These are phyloP conservation scores for Trichophyton simii DNA, from an alignment of 2,329 filamentous ascomycete genomes.

Conservation along the genomic window DNA sequence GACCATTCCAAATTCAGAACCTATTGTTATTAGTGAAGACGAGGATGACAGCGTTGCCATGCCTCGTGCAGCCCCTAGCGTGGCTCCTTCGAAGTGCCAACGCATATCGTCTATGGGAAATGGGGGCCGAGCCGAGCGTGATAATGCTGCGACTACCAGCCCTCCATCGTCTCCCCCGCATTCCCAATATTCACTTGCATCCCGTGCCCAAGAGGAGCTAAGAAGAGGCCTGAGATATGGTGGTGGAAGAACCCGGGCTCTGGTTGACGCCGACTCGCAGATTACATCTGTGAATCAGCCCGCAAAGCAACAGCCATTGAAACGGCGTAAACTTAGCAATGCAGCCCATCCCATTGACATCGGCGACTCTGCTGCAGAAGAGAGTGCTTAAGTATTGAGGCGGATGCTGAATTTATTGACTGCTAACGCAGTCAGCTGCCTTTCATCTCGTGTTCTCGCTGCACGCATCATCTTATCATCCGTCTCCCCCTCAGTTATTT, in stretches of 20 bases:
- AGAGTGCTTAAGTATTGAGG: not conserved
- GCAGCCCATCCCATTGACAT: constrained; percentile 21
- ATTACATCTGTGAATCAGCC: not conserved
- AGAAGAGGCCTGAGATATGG: not conserved
- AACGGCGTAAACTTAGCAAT: constrained; percentile 24
- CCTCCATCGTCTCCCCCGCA: constrained; percentile 2
- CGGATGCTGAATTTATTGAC: not conserved
- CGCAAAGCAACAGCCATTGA: constrained; percentile 5
- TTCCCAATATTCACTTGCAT: not conserved
- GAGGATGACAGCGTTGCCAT: not conserved
- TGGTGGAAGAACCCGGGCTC: not conserved
- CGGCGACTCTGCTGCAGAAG: constrained; percentile 10
- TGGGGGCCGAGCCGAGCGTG: not conserved
- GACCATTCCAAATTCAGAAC: not conserved
- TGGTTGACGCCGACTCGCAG: not conserved
- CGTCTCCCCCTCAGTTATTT: not conserved
- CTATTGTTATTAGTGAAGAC: not conserved
- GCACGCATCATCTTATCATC: not conserved
- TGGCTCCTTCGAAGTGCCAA: not conserved
- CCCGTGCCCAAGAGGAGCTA: not conserved
- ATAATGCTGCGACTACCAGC: not conserved
- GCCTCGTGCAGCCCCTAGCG: not conserved
- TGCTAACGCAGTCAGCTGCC: not conserved
- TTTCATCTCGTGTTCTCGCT: not conserved
- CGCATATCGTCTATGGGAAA: not conserved